Evolutionary conservation across 441 rosid species (phyloP).

Genomic region (Euphorbia neoarborescens): DNA sequence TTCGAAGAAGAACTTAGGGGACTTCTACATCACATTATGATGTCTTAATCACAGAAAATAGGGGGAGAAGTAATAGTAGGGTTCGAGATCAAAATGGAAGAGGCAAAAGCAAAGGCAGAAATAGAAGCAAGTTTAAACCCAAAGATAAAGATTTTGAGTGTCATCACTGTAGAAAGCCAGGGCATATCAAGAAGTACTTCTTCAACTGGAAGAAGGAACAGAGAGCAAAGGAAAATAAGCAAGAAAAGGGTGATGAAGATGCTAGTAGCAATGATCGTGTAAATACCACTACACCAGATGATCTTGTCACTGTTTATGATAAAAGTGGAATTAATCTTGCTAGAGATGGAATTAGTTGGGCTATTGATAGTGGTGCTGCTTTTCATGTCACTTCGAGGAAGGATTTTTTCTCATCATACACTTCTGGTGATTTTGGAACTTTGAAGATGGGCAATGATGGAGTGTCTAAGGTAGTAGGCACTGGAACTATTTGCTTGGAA

Average conservation of each 20-base stretch:
- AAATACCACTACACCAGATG: background rate
- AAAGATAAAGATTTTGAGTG: background rate
- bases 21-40: too few species aligned
- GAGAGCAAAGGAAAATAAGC: background rate
- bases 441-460: too few species aligned
- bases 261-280: background rate
- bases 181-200: background rate
- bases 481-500: background rate
- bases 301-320: background rate
- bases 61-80: too few species aligned
- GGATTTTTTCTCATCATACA: background rate
- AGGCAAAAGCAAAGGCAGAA: too few species aligned
- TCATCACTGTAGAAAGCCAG: background rate
- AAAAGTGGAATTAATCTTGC: too few species aligned
- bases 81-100: too few species aligned
- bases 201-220: background rate
- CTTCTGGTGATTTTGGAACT: background rate
- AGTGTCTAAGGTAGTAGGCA: background rate
- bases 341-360: too few species aligned
- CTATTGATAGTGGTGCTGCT: too few species aligned
- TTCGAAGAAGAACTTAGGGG: too few species aligned
- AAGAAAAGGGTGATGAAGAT: background rate
- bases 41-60: too few species aligned
- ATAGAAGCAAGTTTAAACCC: too few species aligned
- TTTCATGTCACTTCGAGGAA: background rate